Evolutionary conservation across 441 rosid genomes (phyloP).

Genomic region (Mallotus repandus): DNA sequence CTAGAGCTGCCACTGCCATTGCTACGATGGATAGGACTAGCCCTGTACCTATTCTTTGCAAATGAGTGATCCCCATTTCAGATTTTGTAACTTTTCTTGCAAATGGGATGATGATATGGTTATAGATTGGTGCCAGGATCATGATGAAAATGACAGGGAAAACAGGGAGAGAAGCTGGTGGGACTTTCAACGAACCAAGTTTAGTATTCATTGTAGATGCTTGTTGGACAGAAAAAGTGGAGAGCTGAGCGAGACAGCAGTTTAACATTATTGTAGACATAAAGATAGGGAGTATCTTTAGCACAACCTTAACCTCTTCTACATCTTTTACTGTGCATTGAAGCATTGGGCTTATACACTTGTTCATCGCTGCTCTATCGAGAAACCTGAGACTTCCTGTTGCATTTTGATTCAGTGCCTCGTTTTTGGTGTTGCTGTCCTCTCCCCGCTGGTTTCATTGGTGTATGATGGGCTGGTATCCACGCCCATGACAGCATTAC

Average conservation of each 20-base stretch:
- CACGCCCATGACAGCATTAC: conserved; percentile 36
- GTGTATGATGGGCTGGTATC: conserved; percentile 33
- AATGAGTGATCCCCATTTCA: conserved; percentile 69
- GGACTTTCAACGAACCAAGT: conserved; percentile 60
- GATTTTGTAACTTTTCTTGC: conserved; percentile 57
- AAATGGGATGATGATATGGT: conserved; percentile 60
- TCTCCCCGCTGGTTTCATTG: conserved; percentile 30
- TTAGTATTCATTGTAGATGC: conserved; percentile 82
- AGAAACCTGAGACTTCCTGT: conserved; percentile 44
- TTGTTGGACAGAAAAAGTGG: conserved; percentile 86
- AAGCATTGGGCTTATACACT: conserved; percentile 30
- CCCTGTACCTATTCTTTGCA: conserved; percentile 78
- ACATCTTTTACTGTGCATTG: conserved; percentile 59
- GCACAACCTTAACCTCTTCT: conserved; percentile 59
- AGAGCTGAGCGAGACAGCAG: conserved; percentile 86
- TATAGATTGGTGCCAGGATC: conserved; percentile 68
- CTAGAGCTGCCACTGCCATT: conserved; percentile 76
- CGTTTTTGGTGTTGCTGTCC: conserved; percentile 14
- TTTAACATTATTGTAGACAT: conserved; percentile 81
- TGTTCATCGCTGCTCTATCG: conserved; percentile 34
- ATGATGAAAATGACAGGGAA: conserved; percentile 78
- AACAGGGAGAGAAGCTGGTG: conserved; percentile 86
- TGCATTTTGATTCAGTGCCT: conserved; percentile 21
- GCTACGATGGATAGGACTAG: conserved; percentile 61
- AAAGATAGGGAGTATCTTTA: conserved; percentile 64